Base-by-base conservation (phyloP, 2,329 filamentous ascomycete genomes). In the Epichloe amarillans region DNA sequence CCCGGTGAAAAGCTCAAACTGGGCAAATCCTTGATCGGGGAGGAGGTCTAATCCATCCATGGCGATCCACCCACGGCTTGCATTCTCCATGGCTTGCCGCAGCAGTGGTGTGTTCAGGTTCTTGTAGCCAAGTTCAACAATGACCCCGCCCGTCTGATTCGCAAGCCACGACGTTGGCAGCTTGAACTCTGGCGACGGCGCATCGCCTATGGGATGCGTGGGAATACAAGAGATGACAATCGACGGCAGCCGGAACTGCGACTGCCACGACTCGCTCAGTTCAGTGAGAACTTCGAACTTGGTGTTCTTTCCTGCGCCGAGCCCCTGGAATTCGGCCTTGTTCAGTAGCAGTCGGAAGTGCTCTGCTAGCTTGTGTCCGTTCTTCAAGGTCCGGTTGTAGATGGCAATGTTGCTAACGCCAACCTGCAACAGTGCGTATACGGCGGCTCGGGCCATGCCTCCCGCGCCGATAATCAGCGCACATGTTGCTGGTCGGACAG, bases 1-100 rank as follows among this genome's bases (percentile, higher is more conserved):
- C 0, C 85, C 86, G 0, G 86, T 89, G 62, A 90, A 88, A 2
- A 90, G 66, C 65, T 91, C 86, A 60, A 90, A 91, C 59, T 90
- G 86, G 1, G 86, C 85, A 65, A 86, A 86, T 0, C 83, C 86
- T 61, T 90, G 86, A 62, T 90, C 86, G 0, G 84, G 84, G 14
- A 91, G 66, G 45, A 89, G 73, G 58, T 90, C 85, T 12, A 90
- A 69, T 0, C 86, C 86, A 59, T 89, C 84, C 64, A 89, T 79
- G 17, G 85, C 74, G 0, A 88, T 82, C 85, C 85, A 90, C 40
- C 85, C 75, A 55, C 75, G 70, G 50, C 79, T 69, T 19, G 79
- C 71, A 62, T 79, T 66, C 49, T 71, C 68, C 17, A 81, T 75
- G 50, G 86, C 80, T 58, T 90, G 86, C 35, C 75, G 72, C 42